Evolutionary conservation across 306 rosid genomes (phyloP).

Genomic region (Cicer arietinum): DNA sequence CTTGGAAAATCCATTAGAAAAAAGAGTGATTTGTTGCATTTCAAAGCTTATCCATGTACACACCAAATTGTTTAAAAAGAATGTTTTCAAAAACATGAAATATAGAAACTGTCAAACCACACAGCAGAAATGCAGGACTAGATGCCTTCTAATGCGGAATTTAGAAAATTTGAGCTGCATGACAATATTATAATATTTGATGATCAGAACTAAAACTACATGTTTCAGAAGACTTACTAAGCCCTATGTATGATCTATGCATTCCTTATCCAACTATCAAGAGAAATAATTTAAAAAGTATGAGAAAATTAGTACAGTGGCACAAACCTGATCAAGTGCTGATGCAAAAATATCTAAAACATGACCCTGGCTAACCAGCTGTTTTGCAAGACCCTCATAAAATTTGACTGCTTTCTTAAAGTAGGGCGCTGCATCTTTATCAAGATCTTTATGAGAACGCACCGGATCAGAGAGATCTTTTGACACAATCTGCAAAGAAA

Average conservation of each 20-base stretch:
- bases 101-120: conserved; percentile 5
- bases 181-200: conserved; percentile 20
- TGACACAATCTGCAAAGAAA: conserved; percentile 80
- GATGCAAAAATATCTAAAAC: conserved; percentile 95
- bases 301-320: conserved; percentile 40
- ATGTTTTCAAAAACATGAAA: neutral
- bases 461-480: conserved; percentile 93
- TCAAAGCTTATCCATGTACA: conserved; percentile 22
- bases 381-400: conserved; percentile 83
- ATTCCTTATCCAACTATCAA: conserved; percentile 23
- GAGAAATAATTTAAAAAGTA: conserved; percentile 19
- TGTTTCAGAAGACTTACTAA: conserved; percentile 22
- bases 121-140: conserved; percentile 3
- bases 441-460: conserved; percentile 97
- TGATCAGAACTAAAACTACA: conserved; percentile 18
- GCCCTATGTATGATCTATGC: conserved; percentile 21
- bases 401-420: conserved; percentile 91
- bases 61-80: neutral
- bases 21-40: neutral
- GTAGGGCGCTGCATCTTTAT: conserved; percentile 95
- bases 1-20: conserved; percentile 10
- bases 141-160: neutral
- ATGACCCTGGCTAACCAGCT: conserved; percentile 94
- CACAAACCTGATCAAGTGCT: conserved; percentile 95
- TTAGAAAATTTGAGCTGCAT: conserved; percentile 13